Evolutionary conservation across 1,139 yeast species (phyloP).

Genomic region (Meyerozyma sp.): DNA sequence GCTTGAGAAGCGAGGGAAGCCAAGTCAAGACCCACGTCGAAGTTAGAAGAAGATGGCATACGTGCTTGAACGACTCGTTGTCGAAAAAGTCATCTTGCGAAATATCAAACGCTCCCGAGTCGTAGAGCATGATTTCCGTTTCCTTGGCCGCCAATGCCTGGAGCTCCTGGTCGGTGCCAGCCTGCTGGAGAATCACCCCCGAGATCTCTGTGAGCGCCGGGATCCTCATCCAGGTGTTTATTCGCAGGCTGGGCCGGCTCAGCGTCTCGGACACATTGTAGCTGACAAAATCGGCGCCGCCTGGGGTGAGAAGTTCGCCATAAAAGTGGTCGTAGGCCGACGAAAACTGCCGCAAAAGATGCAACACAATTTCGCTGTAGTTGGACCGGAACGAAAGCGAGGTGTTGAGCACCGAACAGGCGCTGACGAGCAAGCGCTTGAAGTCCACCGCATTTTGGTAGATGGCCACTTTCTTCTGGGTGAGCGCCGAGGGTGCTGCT

Average conservation of each 20-base stretch:
- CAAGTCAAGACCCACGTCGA: constrained; percentile 46
- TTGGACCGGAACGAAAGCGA: constrained; percentile 52
- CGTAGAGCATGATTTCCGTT: constrained; percentile 27
- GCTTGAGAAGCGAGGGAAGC: constrained; percentile 49
- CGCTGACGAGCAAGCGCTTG: constrained; percentile 43
- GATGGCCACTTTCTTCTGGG: constrained; percentile 14
- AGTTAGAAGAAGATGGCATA: constrained; percentile 45
- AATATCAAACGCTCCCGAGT: constrained; percentile 20
- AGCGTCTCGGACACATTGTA: constrained; percentile 19
- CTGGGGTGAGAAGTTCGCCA: constrained; percentile 18
- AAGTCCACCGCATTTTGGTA: constrained; percentile 54
- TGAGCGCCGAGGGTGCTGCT: background rate
- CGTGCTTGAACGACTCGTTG: constrained; percentile 40
- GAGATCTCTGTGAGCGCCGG: constrained; percentile 33
- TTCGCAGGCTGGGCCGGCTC: constrained; percentile 23
- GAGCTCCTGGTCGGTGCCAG: constrained; percentile 7
- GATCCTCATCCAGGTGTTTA: constrained; percentile 40
- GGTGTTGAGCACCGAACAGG: constrained; percentile 57
- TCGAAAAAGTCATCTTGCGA: constrained; percentile 40
- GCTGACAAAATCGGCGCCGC: constrained; percentile 11
- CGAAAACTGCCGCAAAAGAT: constrained; percentile 27
- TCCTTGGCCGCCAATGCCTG: constrained; percentile 26
- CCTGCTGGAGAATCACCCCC: constrained; percentile 18
- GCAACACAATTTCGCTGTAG: constrained; percentile 42
- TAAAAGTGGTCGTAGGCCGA: constrained; percentile 26